These are phyloP conservation scores for Setaria italica DNA, from an alignment of 202 grass and related monocot genomes.

Conservation along the genomic window DNA sequence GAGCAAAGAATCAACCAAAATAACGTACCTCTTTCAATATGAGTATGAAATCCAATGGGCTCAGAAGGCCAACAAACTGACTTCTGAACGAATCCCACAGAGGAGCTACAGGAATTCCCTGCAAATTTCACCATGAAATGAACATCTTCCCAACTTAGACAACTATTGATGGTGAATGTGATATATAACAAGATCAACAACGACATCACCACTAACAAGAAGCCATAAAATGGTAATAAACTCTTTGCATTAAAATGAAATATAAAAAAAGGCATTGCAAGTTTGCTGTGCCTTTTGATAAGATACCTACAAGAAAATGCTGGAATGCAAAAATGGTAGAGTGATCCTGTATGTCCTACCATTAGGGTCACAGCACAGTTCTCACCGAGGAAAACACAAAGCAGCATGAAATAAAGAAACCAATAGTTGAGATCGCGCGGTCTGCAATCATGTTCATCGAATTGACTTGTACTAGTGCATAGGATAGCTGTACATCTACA, in stretches of 20 bases:
- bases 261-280: background rate
- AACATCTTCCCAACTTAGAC: constrained; percentile 3
- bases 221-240: constrained; percentile 29
- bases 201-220: background rate
- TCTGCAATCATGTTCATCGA: background rate
- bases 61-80: constrained; percentile 94
- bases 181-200: constrained; percentile 30
- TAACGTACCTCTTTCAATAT: constrained; percentile 85
- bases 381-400: background rate
- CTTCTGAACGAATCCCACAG: constrained; percentile 85
- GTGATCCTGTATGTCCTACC: background rate
- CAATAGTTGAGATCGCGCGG: background rate
- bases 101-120: constrained; percentile 98
- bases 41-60: constrained; percentile 97
- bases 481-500: background rate
- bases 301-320: background rate
- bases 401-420: background rate
- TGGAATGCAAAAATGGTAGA: background rate
- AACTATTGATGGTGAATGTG: background rate
- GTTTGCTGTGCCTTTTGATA: background rate
- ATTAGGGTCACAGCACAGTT: background rate
- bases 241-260: background rate
- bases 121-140: constrained; percentile 38
- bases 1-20: constrained; percentile 39
- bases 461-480: background rate